A percentile compares a stretch with the other conserved stretches of the same genome.
Evolutionary conservation across 169 alveolate species (phyloP).

Genomic region (Cystoisospora suis): DNA sequence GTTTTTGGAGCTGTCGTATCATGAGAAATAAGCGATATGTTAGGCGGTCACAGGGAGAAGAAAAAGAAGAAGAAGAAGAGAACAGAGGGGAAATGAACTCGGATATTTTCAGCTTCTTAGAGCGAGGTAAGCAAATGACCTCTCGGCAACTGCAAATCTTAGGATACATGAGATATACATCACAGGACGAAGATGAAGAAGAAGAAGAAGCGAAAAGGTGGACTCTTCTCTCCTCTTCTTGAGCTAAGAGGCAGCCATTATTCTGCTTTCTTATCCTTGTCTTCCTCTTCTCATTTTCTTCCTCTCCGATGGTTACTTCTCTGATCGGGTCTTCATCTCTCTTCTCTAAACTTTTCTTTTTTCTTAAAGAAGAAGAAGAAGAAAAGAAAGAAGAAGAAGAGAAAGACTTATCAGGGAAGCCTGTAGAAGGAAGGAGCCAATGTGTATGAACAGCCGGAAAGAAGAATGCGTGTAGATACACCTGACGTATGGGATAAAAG

Average conservation of each 20-base stretch:
- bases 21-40: slow-evolving; percentile 14
- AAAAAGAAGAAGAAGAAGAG: background rate
- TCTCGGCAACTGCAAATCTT: background rate
- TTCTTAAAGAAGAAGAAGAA: background rate
- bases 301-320: background rate
- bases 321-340: background rate
- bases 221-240: no score
- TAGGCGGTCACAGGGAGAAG: background rate
- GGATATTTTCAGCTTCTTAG: background rate
- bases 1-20: background rate
- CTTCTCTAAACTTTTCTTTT: background rate
- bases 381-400: background rate
- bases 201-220: background rate
- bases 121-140: background rate
- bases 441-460: slow-evolving; percentile 5
- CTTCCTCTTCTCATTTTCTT: background rate
- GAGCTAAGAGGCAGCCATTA: background rate
- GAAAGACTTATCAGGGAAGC: background rate
- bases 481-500: background rate
- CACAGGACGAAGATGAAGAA: background rate
- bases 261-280: background rate
- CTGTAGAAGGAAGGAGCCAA: slow-evolving; percentile 30
- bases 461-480: slow-evolving; percentile 1
- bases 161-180: background rate
- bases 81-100: background rate